Percentiles rank a stretch among this genome's conserved stretches.
These are phyloP conservation scores for Pleurostoma richardsiae DNA, from an alignment of 2,329 filamentous ascomycete genomes.

Conservation along the genomic window DNA sequence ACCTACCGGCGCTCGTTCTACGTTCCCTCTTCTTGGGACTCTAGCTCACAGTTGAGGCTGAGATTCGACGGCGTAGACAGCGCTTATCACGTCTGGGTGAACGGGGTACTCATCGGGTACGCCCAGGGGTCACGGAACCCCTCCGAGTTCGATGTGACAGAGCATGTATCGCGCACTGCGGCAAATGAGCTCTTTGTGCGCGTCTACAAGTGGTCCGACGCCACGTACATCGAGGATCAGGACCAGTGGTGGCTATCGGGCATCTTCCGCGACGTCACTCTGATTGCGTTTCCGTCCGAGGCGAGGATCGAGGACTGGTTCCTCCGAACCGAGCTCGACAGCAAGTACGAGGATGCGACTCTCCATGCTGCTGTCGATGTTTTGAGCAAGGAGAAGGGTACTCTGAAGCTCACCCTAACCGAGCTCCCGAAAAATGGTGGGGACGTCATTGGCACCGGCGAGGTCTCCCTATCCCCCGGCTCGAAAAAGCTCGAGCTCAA, in stretches of 20 bases:
- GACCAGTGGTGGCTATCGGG: conserved; percentile 66
- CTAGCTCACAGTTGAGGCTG: conserved; percentile 47
- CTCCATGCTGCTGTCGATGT: conserved; percentile 44
- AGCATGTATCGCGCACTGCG: conserved; percentile 29
- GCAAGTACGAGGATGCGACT: conserved; percentile 41
- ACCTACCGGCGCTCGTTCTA: conserved; percentile 53
- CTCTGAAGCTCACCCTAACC: conserved; percentile 35
- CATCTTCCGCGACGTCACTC: conserved; percentile 61
- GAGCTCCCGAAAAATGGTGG: conserved; percentile 31
- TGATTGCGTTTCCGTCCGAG: conserved; percentile 49
- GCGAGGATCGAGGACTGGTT: conserved; percentile 53
- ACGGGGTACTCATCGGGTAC: conserved; percentile 60
- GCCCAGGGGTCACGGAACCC: conserved; percentile 65
- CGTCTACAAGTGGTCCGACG: conserved; percentile 69
- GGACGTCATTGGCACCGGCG: conserved; percentile 17
- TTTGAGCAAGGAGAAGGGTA: conserved; percentile 22
- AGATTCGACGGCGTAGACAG: conserved; percentile 70
- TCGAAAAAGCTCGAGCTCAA: conserved; percentile 30
- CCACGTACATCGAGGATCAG: conserved; percentile 65
- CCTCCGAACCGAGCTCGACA: conserved; percentile 48
- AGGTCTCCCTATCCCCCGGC: conserved; percentile 17
- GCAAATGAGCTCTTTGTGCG: conserved; percentile 54
- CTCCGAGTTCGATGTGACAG: conserved; percentile 63
- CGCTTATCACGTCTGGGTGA: conserved; percentile 66
- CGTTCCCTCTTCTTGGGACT: conserved; percentile 42